These are phyloP conservation scores for Stenocarpella maydis DNA, from an alignment of 2,329 filamentous ascomycete genomes.

Conservation along the genomic window DNA sequence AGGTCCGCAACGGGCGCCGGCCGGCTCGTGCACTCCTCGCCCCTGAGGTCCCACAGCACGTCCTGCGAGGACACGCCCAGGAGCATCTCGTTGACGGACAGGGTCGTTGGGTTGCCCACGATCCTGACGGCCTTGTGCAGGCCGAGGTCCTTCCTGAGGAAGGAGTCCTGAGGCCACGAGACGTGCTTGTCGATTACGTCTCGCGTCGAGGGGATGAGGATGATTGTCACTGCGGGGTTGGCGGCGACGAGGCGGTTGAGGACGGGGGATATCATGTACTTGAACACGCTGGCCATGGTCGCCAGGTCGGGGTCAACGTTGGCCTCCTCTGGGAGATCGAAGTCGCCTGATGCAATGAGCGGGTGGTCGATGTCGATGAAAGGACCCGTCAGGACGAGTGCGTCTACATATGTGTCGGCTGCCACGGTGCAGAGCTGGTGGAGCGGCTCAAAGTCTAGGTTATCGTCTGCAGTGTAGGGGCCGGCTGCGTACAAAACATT, in stretches of 20 bases:
- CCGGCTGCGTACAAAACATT: conserved; percentile 82
- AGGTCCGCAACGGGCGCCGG: conserved; percentile 65
- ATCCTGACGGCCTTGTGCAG: conserved; percentile 77
- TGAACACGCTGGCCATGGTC: conserved; percentile 85
- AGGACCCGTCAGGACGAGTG: conserved; percentile 81
- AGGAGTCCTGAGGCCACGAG: conserved; percentile 76
- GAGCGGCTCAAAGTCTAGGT: conserved; percentile 88
- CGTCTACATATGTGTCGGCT: conserved; percentile 77
- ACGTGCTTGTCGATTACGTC: conserved; percentile 85
- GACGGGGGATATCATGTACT: conserved; percentile 77
- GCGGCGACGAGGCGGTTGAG: conserved; percentile 74
- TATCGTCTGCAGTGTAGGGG: conserved; percentile 91
- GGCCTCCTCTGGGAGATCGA: conserved; percentile 75
- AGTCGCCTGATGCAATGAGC: conserved; percentile 80
- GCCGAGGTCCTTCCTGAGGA: conserved; percentile 75
- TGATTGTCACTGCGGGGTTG: conserved; percentile 80
- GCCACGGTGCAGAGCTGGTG: conserved; percentile 83
- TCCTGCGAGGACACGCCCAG: conserved; percentile 87
- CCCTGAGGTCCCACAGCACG: conserved; percentile 80
- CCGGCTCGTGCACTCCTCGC: conserved; percentile 73
- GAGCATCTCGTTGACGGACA: conserved; percentile 87
- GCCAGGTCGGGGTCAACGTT: conserved; percentile 77
- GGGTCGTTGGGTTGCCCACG: conserved; percentile 88
- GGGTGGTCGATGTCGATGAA: conserved; percentile 95
- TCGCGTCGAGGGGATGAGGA: conserved; percentile 84